These are phyloP conservation scores for Moesziomyces sp. DNA, from an alignment of 1,284 basidiomycete genomes.

Conservation along the genomic window DNA sequence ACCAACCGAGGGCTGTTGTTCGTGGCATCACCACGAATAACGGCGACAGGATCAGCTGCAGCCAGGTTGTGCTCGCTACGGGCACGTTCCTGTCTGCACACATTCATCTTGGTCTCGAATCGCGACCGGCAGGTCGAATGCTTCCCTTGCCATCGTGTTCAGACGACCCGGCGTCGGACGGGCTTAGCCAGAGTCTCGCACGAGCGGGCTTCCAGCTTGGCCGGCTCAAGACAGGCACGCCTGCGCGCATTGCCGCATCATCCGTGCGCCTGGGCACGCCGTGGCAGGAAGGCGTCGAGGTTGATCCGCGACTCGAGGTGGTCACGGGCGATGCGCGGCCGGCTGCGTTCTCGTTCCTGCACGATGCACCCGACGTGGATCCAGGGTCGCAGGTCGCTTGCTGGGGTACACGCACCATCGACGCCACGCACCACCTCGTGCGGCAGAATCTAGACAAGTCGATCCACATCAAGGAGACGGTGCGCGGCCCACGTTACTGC, in stretches of 20 bases:
- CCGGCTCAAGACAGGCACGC: conserved; percentile 88
- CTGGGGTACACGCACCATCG: conserved; percentile 79
- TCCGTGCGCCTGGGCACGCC: conserved; percentile 75
- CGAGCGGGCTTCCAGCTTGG: conserved; percentile 82
- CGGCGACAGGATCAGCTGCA: conserved; percentile 80
- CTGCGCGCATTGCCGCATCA: conserved; percentile 78
- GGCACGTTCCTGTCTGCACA: conserved; percentile 89
- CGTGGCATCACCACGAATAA: conserved; percentile 80
- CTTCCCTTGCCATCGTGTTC: conserved; percentile 76
- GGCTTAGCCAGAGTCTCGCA: conserved; percentile 79
- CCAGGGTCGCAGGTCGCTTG: conserved; percentile 78
- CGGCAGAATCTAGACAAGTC: conserved; percentile 75
- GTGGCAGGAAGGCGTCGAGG: conserved; percentile 16
- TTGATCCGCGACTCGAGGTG: conserved; percentile 34
- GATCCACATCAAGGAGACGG: conserved; percentile 85
- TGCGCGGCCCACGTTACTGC: conserved; percentile 89
- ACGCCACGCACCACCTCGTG: conserved; percentile 78
- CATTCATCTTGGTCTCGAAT: conserved; percentile 84
- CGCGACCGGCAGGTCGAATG: conserved; percentile 84
- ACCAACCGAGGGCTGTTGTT: conserved; percentile 72
- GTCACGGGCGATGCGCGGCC: conserved; percentile 43
- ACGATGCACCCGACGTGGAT: conserved; percentile 41
- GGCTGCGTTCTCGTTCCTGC: conserved; percentile 51
- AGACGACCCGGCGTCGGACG: conserved; percentile 70
- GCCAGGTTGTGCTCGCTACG: conserved; percentile 85